Conservation (phyloP, 805 yeast species). For the Vanderwaltozyma polyspora region DNA sequence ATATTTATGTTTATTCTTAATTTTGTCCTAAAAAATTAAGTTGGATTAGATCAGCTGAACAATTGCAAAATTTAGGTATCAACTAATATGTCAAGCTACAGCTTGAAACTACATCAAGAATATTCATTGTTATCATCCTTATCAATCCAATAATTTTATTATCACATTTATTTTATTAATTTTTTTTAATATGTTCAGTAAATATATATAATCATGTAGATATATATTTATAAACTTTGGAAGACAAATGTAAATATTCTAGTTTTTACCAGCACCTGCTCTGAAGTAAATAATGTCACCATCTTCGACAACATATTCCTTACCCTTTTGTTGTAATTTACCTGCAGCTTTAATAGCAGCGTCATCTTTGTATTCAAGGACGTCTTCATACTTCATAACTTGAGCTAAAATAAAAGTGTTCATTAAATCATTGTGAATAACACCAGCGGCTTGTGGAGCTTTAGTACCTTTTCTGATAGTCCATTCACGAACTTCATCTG, state of each 20-base stretch:
- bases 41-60: no score
- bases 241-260: no score
- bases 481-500: constrained; percentile 97
- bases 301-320: constrained; percentile 88
- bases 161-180: no score
- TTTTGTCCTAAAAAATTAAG: no score
- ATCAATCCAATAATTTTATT: no score
- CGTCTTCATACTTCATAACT: constrained; percentile 75
- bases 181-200: no score
- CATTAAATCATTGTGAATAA: constrained; percentile 90
- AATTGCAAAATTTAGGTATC: no score
- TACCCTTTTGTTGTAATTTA: constrained; percentile 83
- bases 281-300: constrained; percentile 88
- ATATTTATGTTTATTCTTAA: no score
- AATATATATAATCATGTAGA: background rate
- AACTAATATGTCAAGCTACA: no score
- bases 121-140: no score
- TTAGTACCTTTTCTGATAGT: constrained; percentile 83
- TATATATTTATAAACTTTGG: background rate
- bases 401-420: constrained; percentile 91
- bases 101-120: no score
- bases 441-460: constrained; percentile 99
- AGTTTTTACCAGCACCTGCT: constrained; percentile 86
- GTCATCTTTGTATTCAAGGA: constrained; percentile 72
- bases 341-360: constrained; percentile 76